Evolutionary conservation across 2,329 filamentous ascomycete genomes (phyloP), one percentile per base, ranked within the genome.

Genomic region (Trichoderma semiorbis): DNA sequence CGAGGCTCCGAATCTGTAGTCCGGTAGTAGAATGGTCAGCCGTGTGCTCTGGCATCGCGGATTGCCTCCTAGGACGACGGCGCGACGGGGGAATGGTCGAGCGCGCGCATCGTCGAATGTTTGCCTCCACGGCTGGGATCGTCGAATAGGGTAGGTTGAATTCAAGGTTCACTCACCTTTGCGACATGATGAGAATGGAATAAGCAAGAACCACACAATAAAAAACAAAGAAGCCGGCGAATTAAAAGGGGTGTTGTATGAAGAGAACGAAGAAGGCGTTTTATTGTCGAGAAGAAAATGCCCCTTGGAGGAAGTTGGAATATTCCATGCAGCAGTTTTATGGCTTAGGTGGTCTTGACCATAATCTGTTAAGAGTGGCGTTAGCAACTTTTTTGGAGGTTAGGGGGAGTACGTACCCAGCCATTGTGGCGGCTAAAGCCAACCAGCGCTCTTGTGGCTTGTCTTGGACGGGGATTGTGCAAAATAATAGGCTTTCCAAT

Each of bases 1-100:
- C 62, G 90, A 91, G 77, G 86, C 83, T 76, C 89, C 86, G 81
- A 93, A 93, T 84, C 91, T 92, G 55, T 30, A 12, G 39, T 47
- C 18, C 57, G 39, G 26, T 62, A 5, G 12, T 3, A 21, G 14
- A 53, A 28, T 4, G 30, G 28, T 69, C 57, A 64, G 63, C 30
- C 32, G n/a, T 16, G 30, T 12, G 67, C 47, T 36, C 21, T 28
- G 2, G 39, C 4, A 4, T 12, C 24, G 39, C 18, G 24, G 26
- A 61, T 28, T 36, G n/a, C 26, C n/a, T n/a, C 28, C n/a, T 21
- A 11, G 3, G n/a, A 4, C 3, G 11, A 18, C 8, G 53, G 26
- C 28, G 39, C 7, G 24, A 61, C 4, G 5, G 21, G 28, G 6
- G 16, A 7, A 1, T 30, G 14, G 47, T 14, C 47, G 60, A 24